Evolutionary conservation across 202 grass and related monocot species (phyloP).

Genomic region (Thinopyrum obtusiflorum): DNA sequence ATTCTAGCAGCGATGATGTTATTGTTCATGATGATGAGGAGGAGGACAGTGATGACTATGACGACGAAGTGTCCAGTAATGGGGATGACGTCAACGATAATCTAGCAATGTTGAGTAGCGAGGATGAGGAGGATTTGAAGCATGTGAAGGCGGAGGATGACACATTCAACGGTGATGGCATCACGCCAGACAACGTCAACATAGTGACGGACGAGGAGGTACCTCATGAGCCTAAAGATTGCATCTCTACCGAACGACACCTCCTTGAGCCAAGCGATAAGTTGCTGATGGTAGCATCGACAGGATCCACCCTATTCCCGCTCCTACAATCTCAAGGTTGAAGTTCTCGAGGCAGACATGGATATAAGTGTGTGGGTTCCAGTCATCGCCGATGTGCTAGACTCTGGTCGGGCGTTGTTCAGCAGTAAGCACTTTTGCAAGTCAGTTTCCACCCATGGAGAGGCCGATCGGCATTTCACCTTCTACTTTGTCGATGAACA

Average conservation of each 20-base stretch:
- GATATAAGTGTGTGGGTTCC: background rate
- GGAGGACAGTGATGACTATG: background rate
- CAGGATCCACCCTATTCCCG: background rate
- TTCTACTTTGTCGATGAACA: background rate
- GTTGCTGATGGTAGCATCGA: background rate
- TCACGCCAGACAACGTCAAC: background rate
- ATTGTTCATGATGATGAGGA: background rate
- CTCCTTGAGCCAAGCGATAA: background rate
- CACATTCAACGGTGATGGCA: background rate
- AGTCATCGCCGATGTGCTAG: background rate
- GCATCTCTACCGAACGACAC: background rate
- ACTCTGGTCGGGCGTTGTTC: background rate
- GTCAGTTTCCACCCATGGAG: background rate
- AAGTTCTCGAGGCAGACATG: background rate
- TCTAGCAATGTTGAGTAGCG: background rate
- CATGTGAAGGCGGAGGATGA: background rate
- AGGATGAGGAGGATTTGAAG: background rate
- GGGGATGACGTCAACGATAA: background rate
- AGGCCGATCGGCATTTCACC: background rate
- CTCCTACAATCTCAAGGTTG: background rate
- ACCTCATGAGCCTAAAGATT: background rate
- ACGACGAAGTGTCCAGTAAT: background rate
- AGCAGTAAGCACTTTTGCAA: background rate
- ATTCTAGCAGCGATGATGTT: too few species aligned
- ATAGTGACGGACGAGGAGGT: background rate